phyloP scores from a whole-genome alignment of 2,329 filamentous ascomycete species.

The Diplodia seriata region DNA sequence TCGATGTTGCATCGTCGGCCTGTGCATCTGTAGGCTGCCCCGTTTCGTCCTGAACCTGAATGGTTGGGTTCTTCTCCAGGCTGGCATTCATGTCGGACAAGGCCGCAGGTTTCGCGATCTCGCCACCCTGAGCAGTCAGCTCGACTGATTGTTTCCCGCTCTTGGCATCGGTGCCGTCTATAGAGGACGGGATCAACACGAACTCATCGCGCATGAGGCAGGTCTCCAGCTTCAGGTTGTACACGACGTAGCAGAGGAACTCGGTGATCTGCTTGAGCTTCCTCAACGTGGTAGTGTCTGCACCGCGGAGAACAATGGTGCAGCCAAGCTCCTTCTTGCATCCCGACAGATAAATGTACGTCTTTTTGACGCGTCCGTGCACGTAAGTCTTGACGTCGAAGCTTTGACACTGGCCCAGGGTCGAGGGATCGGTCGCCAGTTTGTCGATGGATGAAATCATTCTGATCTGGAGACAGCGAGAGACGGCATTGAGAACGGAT shows the following conservation, averaged over 20 bases:
- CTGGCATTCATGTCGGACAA: background rate
- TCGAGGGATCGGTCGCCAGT: conserved; percentile 75
- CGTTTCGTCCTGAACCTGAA: conserved; percentile 1
- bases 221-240: conserved; percentile 95
- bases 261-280: conserved; percentile 93
- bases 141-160: conserved; percentile 2
- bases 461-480: conserved; percentile 86
- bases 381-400: conserved; percentile 98
- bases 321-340: conserved; percentile 90
- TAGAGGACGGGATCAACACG: conserved; percentile 75
- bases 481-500: conserved; percentile 93
- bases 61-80: conserved; percentile 3
- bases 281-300: conserved; percentile 71
- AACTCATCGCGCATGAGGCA: conserved; percentile 93
- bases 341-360: conserved; percentile 93
- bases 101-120: conserved; percentile 8
- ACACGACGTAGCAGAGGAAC: conserved; percentile 99
- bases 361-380: conserved; percentile 84
- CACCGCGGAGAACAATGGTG: conserved; percentile 89
- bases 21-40: conserved; percentile 5
- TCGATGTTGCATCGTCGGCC: background rate
- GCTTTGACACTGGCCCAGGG: conserved; percentile 79
- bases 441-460: conserved; percentile 97
- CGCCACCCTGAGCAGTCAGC: conserved; percentile 17
- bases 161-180: conserved; percentile 46